Evolutionary conservation across 345 rosid genomes (phyloP).

Genomic region (Arabidopsis arenosa): DNA sequence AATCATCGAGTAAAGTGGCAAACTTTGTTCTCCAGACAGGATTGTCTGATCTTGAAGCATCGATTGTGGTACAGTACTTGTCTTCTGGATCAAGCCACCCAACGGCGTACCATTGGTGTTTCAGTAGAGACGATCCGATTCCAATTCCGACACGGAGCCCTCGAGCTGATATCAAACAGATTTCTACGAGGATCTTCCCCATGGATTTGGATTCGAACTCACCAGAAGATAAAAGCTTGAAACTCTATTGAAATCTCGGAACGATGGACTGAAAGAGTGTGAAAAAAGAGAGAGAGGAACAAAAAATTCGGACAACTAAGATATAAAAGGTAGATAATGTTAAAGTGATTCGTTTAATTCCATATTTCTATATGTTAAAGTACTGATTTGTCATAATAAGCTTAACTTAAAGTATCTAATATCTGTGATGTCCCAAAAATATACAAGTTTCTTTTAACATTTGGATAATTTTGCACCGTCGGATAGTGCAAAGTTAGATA

Average conservation of each 20-base stretch:
- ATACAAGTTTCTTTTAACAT: not conserved
- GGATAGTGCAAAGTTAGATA: not conserved
- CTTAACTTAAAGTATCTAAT: not conserved
- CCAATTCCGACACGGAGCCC: constrained; percentile 60
- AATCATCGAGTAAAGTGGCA: constrained; percentile 59
- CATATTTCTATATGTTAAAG: not conserved
- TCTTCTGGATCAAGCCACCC: constrained; percentile 88
- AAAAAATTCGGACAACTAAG: not conserved
- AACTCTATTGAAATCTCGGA: not conserved
- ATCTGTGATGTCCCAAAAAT: not conserved
- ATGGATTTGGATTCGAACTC: constrained; percentile 41
- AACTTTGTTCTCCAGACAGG: constrained; percentile 90
- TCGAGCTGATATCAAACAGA: constrained; percentile 75
- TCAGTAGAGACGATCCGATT: constrained; percentile 65
- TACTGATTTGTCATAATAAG: not conserved
- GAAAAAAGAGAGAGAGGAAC: not conserved
- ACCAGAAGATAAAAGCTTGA: not conserved
- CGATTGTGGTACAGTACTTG: constrained; percentile 85
- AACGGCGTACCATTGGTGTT: constrained; percentile 92
- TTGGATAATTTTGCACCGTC: not conserved
- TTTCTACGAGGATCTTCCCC: constrained; percentile 77
- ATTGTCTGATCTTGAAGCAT: constrained; percentile 68
- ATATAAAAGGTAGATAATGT: not conserved
- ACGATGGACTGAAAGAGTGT: constrained; percentile 6
- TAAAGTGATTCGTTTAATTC: too few species aligned